Evolutionary conservation across 495 filamentous ascomycete genomes (phyloP).

Genomic region (Entonaema liquescens): DNA sequence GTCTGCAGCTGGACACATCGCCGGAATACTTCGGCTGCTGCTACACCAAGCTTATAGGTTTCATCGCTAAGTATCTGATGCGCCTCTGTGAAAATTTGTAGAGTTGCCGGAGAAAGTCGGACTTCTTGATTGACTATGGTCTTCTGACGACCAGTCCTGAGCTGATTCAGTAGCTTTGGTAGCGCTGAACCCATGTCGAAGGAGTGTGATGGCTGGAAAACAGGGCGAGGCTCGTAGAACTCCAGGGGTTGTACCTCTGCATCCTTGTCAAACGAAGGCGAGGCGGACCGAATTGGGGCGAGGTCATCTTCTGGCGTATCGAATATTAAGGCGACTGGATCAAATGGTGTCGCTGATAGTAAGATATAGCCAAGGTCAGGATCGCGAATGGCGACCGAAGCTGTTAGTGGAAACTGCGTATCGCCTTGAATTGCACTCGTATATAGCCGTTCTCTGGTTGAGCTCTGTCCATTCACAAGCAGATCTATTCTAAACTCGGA

Average conservation of each 20-base stretch:
- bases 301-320: slow-evolving; percentile 66
- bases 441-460: slow-evolving; percentile 68
- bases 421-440: slow-evolving; percentile 52
- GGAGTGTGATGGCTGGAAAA: slow-evolving; percentile 73
- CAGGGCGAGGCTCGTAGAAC: slow-evolving; percentile 65
- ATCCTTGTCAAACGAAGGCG: slow-evolving; percentile 47
- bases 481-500: slow-evolving; percentile 76
- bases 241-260: slow-evolving; percentile 48
- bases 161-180: slow-evolving; percentile 67
- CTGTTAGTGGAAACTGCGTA: slow-evolving; percentile 58
- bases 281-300: slow-evolving; percentile 45
- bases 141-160: slow-evolving; percentile 67
- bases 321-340: slow-evolving; percentile 71
- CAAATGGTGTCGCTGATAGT: slow-evolving; percentile 70
- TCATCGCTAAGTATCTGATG: slow-evolving; percentile 79
- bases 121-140: slow-evolving; percentile 73
- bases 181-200: slow-evolving; percentile 69
- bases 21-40: slow-evolving; percentile 83
- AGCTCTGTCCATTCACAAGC: slow-evolving; percentile 69
- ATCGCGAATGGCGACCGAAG: slow-evolving; percentile 73
- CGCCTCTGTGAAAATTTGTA: slow-evolving; percentile 77
- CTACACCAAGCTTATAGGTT: slow-evolving; percentile 73
- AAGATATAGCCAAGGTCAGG: slow-evolving; percentile 82
- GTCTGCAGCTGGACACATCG: slow-evolving; percentile 75
- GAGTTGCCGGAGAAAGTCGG: slow-evolving; percentile 75